Evolutionary conservation across 768 basidiomycete genomes (phyloP), one percentile per base, ranked within the genome.

Genomic region (Pleurotus tuber-regium): DNA sequence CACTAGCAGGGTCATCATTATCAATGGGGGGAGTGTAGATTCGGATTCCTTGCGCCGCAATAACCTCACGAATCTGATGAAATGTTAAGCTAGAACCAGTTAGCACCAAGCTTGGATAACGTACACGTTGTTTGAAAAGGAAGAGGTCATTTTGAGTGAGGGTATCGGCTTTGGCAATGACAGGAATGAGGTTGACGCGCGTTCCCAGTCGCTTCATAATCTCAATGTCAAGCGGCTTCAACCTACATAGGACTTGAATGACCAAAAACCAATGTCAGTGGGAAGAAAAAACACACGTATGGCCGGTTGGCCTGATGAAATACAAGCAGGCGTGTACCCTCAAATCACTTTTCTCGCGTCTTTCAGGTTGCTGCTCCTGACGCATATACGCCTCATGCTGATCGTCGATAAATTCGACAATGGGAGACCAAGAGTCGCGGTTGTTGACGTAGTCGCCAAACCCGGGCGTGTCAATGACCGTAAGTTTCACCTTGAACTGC

Each of bases 401-500:
- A 77, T 93, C 92, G 66, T 93, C 91, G 59, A 97, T 94, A 70
- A 98, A 98, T 70, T 99, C 96, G 66, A 99, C 87, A 60, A 99
- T 98, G 49, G 97, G 97, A 24, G 83, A 80, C 97, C 97, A 99
- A 16, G 92, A 95, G 70, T 98, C 97, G 51, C 92, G 84, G 82
- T 99, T 99, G 90, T 99, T 99, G 74, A 99, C 96, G 64, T 98
- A 98, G 87, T 99, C 97, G 30, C 97, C 97, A 57, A 98, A 99
- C 24, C 97, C 97, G 50, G 97, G 97, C 9, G 96, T 98, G 71
- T 99, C 97, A 58, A 99, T 96, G 66, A 98, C 97, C 14, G 90
- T 95, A 57, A 99, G 84, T 79, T 98, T 98, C 78, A 98, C 95
- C 71, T 94, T 96, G 85, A 98, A 98, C 66, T 92, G 89, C 68